Conservation (phyloP, 768 basidiomycete species). For the Paxillus involutus region DNA sequence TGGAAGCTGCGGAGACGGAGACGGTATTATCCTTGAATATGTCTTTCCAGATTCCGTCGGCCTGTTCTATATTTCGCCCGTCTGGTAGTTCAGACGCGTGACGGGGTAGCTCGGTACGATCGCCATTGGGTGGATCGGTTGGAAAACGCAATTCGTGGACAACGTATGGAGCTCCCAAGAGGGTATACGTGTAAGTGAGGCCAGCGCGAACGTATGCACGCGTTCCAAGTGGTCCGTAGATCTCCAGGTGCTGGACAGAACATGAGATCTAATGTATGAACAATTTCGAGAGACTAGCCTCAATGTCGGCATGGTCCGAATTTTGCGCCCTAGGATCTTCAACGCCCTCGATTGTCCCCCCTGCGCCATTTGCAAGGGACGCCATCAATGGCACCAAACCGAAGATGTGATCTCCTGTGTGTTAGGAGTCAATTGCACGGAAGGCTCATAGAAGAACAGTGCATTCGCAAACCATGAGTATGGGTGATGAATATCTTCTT, state of each 20-base stretch:
- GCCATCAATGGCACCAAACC: slow-evolving; percentile 71
- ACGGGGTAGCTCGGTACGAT: slow-evolving; percentile 45
- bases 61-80: slow-evolving; percentile 65
- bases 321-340: slow-evolving; percentile 57
- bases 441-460: neutral
- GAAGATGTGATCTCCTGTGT: slow-evolving; percentile 80
- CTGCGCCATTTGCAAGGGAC: slow-evolving; percentile 70
- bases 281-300: slow-evolving; percentile 14
- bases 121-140: slow-evolving; percentile 54
- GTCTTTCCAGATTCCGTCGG: slow-evolving; percentile 62
- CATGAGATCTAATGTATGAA: slow-evolving; percentile 8
- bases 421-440: neutral
- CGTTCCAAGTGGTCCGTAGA: slow-evolving; percentile 84
- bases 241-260: slow-evolving; percentile 60
- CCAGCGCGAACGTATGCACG: slow-evolving; percentile 75
- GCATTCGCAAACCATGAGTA: slow-evolving; percentile 62
- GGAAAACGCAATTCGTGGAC: slow-evolving; percentile 80
- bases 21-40: slow-evolving; percentile 58
- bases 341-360: slow-evolving; percentile 54
- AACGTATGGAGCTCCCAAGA: slow-evolving; percentile 65
- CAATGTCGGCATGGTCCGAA: slow-evolving; percentile 1
- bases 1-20: slow-evolving; percentile 75
- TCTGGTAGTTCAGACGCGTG: slow-evolving; percentile 53
- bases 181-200: slow-evolving; percentile 67
- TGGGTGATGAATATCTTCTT: slow-evolving; percentile 88